A percentile compares a stretch with the other conserved stretches of the same genome.
Conservation (phyloP, 768 basidiomycete genomes). For the Candolleomyces aberdarensis region DNA sequence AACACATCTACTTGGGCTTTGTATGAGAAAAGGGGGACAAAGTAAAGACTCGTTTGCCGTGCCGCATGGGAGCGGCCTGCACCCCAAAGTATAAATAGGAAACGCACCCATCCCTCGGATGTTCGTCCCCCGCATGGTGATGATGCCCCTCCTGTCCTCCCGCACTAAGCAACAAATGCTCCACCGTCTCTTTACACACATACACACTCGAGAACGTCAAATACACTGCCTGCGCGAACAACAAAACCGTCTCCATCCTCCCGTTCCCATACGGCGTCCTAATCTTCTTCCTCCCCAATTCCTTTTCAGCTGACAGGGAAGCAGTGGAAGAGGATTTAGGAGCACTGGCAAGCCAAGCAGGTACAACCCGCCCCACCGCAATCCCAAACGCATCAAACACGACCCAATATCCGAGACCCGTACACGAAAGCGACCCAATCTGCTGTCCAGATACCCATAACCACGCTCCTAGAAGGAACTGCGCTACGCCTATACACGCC, state of each 20-base stretch:
- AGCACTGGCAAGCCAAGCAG: constrained; percentile 29
- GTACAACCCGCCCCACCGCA: constrained; percentile 44
- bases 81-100: not conserved
- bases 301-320: constrained; percentile 12
- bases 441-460: constrained; percentile 89
- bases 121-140: constrained; percentile 54
- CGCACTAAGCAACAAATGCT: constrained; percentile 80
- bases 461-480: constrained; percentile 66
- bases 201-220: constrained; percentile 93
- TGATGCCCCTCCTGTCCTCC: constrained; percentile 56
- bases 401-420: constrained; percentile 93
- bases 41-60: too few relatives aligned
- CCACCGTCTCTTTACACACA: constrained; percentile 95
- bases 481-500: constrained; percentile 28
- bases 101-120: constrained; percentile 38
- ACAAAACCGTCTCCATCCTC: constrained; percentile 63
- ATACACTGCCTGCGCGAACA: constrained; percentile 92
- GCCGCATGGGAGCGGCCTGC: too few relatives aligned
- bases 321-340: not conserved
- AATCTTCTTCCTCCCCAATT: constrained; percentile 39
- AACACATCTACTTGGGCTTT: too few relatives aligned
- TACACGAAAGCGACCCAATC: too few relatives aligned
- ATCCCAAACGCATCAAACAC: constrained; percentile 93
- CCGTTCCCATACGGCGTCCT: constrained; percentile 63
- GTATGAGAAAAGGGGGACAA: too few relatives aligned